Base-by-base conservation (phyloP, 2,329 filamentous ascomycete genomes). In the Arthroderma sp. region DNA sequence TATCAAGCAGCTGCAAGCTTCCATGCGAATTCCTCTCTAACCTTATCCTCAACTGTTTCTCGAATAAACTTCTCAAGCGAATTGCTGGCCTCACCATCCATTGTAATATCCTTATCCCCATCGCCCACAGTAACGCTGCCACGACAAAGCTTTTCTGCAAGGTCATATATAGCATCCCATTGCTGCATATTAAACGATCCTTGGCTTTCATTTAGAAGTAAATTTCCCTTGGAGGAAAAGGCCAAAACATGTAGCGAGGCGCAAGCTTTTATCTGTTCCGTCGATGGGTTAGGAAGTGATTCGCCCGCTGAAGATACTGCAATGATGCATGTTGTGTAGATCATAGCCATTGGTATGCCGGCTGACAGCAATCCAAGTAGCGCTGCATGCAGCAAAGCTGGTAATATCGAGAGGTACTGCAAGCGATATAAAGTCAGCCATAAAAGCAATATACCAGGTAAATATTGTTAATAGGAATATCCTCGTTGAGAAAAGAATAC, bases 151-250 rank as follows among this genome's bases (percentile, higher is more conserved):
- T 74, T 72, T 66, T 82, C 78, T 35, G 86, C 89, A 47, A 77
- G 74, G 60, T 84, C 78, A 62, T 84, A 81, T 17, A 87, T 81
- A 44, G 78, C 74, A 57, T 89, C 81, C 89, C 91, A 96, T 61
- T 86, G 84, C 13, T 82, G 78, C 62, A 87, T 76, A 51, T 82
- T 81, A 67, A 96, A 97, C 2, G 74, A 73, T 0, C 91, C 91
- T 65, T 91, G 83, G 66, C 89, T 95, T 72, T 95, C 87, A 35
- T 81, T 84, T 43, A 95, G 72, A 21, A 96, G 73, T 55, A 95
- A 74, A 59, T 88, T 83, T 7, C 85, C 81, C 55, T 82, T 76
- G 1, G 84, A 83, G n/a, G 85, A 85, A 68, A 93, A 95, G 4
- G 84, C 86, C 58, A 96, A 78, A n/a, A 87, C 88, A 68, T 96